Percentiles rank a stretch among this genome's conserved stretches.
These are phyloP conservation scores for Schizosaccharomyces cryophilus DNA, from an alignment of 805 yeast species.

Conservation along the genomic window DNA sequence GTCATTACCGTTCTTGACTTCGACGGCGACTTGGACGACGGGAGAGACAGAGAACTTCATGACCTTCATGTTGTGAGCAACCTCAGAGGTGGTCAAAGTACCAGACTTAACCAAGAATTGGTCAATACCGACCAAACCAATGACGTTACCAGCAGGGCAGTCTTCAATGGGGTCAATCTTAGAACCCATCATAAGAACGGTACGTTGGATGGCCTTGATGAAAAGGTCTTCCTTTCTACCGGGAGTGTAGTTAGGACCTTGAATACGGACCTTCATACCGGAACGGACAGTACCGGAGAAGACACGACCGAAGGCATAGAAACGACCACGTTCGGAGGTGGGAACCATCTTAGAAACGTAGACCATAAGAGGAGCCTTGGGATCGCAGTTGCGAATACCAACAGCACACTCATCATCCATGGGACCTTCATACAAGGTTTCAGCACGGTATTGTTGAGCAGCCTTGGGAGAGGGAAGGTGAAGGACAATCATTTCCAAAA, in stretches of 20 bases:
- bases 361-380: constrained; percentile 91
- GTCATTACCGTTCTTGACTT: constrained; percentile 97
- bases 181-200: constrained; percentile 99
- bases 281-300: constrained; percentile 98
- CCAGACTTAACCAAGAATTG: constrained; percentile 98
- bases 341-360: constrained; percentile 99
- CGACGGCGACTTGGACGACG: constrained; percentile 98
- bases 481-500: constrained; percentile 92
- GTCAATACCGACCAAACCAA: constrained; percentile 98
- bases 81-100: constrained; percentile 89
- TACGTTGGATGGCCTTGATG: constrained; percentile 94
- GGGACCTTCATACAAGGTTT: constrained; percentile 98
- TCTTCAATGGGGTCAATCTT: constrained; percentile 92
- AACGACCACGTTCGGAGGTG: constrained; percentile 99
- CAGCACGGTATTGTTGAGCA: constrained; percentile 98
- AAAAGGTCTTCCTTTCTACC: constrained; percentile 96
- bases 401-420: constrained; percentile 57
- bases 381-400: constrained; percentile 96
- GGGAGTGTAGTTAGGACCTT: constrained; percentile 98
- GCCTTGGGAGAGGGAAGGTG: constrained; percentile 99
- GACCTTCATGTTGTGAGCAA: constrained; percentile 97
- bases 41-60: constrained; percentile 99
- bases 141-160: constrained; percentile 99
- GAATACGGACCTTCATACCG: constrained; percentile 98
- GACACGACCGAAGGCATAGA: constrained; percentile 99